phyloP scores from a whole-genome alignment of 1,284 basidiomycete species.

The Somion occarium region DNA sequence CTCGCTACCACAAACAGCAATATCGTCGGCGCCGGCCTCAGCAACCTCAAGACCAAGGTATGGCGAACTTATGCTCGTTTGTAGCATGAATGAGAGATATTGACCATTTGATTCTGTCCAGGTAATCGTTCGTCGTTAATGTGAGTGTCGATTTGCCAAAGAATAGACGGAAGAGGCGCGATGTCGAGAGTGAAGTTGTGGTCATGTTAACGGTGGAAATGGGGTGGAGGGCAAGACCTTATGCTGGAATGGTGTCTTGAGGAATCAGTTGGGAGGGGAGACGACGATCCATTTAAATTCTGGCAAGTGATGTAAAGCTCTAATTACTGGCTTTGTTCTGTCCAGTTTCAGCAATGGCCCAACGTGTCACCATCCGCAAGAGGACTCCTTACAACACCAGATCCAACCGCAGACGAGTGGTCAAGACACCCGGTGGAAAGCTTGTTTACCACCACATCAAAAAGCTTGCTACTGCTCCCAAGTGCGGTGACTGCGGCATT shows the following conservation, averaged over 20 bases:
- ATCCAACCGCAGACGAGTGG: constrained; percentile 91
- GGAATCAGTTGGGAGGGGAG: background rate
- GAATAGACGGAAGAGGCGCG: too few species aligned
- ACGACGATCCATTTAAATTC: constrained; percentile 5
- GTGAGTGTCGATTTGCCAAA: constrained; percentile 14
- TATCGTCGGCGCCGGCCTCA: constrained; percentile 29
- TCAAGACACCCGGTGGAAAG: constrained; percentile 96
- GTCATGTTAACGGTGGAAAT: constrained; percentile 1
- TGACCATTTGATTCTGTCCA: background rate
- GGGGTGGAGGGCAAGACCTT: background rate
- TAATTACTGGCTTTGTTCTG: constrained; percentile 14
- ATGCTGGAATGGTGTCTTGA: background rate
- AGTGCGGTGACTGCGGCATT: constrained; percentile 96
- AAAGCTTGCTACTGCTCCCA: constrained; percentile 85
- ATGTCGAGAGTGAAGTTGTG: background rate
- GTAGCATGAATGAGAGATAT: constrained; percentile 9
- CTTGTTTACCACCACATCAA: constrained; percentile 89
- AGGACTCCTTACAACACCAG: constrained; percentile 98
- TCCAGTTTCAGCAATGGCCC: constrained; percentile 69
- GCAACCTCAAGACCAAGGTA: constrained; percentile 33
- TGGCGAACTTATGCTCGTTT: constrained; percentile 19
- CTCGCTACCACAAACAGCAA: constrained; percentile 6
- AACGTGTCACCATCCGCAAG: constrained; percentile 99
- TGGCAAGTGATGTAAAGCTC: background rate
- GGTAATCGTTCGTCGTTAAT: constrained; percentile 18